These are phyloP conservation scores for Dittrichia graveolens DNA, from an alignment of 129 eudicot species.

Conservation along the genomic window DNA sequence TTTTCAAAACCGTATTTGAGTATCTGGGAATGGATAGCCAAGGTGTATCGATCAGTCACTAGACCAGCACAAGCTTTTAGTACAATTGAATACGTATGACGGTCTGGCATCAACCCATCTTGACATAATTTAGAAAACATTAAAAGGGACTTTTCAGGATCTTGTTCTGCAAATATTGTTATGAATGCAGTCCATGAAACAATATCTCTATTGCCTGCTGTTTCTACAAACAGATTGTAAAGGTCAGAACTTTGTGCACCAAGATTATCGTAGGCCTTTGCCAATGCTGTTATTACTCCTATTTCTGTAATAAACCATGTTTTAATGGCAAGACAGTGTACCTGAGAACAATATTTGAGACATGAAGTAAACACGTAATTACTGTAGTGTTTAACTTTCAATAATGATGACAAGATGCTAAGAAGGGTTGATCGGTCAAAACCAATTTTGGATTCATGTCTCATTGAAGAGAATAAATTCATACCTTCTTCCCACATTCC, in stretches of 20 bases:
- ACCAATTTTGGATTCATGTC: slow-evolving; percentile 39
- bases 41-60: slow-evolving; percentile 55
- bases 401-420: slow-evolving; percentile 51
- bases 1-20: slow-evolving; percentile 47
- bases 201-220: slow-evolving; percentile 50
- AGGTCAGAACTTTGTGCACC: slow-evolving; percentile 45
- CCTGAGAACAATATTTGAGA: slow-evolving; percentile 51
- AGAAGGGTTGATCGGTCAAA: slow-evolving; percentile 77
- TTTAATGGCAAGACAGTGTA: slow-evolving; percentile 57
- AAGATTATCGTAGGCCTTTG: slow-evolving; percentile 67
- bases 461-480: slow-evolving; percentile 45
- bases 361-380: slow-evolving; percentile 20
- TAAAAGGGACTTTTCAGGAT: slow-evolving; percentile 51
- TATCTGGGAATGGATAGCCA: slow-evolving; percentile 54
- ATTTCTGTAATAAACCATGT: slow-evolving; percentile 50
- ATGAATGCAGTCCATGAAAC: slow-evolving; percentile 79
- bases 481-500: slow-evolving; percentile 53
- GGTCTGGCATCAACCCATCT: slow-evolving; percentile 54
- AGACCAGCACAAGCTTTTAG: slow-evolving; percentile 77
- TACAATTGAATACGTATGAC: slow-evolving; percentile 51
- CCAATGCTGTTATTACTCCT: slow-evolving; percentile 60
- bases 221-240: slow-evolving; percentile 53
- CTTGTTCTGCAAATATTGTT: slow-evolving; percentile 52
- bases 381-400: slow-evolving; percentile 21
- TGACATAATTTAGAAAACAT: slow-evolving; percentile 46